Base-by-base conservation (phyloP, 331 rosid genomes). In the Acacia pycnantha region DNA sequence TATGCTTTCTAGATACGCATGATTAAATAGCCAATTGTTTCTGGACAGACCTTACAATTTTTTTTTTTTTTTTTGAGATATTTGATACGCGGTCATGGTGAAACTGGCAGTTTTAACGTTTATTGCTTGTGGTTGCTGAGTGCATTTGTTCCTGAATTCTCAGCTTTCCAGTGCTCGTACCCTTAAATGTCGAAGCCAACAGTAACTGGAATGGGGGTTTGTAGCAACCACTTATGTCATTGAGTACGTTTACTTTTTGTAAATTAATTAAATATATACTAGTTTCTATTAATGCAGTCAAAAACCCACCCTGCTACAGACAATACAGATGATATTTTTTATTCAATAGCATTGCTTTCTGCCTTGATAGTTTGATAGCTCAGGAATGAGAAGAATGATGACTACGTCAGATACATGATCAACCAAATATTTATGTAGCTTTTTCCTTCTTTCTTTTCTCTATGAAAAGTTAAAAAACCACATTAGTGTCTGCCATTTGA, bases 121-220 rank as follows among this genome's bases (percentile, higher is more conserved):
- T 51, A 72, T 72, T 47, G 29, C 21, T 44, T 19, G 73, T 11
- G 53, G 33, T 40, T 40, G 40, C 70, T 19, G 65, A 43, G 47
- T 70, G 76, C 41, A 62, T 31, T 48, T 41, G 41, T 77, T 46
- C 1, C 54, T 68, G 22, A 74, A 81, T 46, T 68, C 53, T 61
- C 56, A 73, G 78, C 69, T 67, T 58, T 67, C 67, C 53, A 58
- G 74, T 47, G 29, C 33, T 75, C 65, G 18, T 82, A 31, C 40
- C 0, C 22, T 59, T 24, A 72, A 15, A 13, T 72, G 31, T 46
- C 70, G 73, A 43, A 46, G 41, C 65, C 77, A 22, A 5, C 67
- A 24, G 16, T 59, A 67, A 74, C 29, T 27, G 33, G 21, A 72
- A 33, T 18, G 33, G 78, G 82, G 78, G 26, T 43, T 26, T 46